Percentiles rank a stretch among this genome's conserved stretches.
These are phyloP conservation scores for Ganoderma boninense DNA, from an alignment of 1,284 basidiomycete genomes.

Conservation along the genomic window DNA sequence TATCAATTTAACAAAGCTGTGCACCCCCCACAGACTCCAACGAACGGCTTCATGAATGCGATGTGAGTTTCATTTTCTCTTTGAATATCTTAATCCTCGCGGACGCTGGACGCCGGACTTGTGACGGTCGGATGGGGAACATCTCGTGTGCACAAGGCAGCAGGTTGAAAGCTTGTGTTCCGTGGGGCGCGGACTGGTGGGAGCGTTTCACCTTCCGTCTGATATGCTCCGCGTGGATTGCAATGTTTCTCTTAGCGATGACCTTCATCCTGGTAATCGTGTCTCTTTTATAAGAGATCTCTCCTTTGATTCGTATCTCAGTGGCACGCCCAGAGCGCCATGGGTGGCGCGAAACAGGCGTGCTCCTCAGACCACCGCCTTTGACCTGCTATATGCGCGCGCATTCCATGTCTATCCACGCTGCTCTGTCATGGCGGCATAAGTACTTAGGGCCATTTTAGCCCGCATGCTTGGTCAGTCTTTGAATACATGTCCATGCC, in stretches of 20 bases:
- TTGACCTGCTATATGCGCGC: background rate
- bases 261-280: too few species aligned
- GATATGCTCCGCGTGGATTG: background rate
- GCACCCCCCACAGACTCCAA: constrained; percentile 48
- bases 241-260: background rate
- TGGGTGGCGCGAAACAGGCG: background rate
- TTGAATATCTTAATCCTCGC: background rate
- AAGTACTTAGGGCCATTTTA: too few species aligned
- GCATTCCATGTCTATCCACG: background rate
- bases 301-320: too few species aligned
- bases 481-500: background rate
- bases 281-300: too few species aligned
- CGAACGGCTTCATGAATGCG: constrained; percentile 59
- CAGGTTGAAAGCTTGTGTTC: background rate
- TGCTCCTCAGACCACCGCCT: background rate
- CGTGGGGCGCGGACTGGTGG: too few species aligned
- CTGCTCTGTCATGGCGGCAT: too few species aligned
- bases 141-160: background rate
- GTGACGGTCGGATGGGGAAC: background rate
- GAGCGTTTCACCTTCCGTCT: background rate
- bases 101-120: background rate
- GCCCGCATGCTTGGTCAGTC: background rate
- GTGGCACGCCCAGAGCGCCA: background rate
- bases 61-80: constrained; percentile 43
- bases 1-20: background rate